A percentile compares a stretch with the other conserved stretches of the same genome.
Evolutionary conservation across 371 early-diverging fungal genomes (phyloP).

Genomic region (Astathelohania contejeani): DNA sequence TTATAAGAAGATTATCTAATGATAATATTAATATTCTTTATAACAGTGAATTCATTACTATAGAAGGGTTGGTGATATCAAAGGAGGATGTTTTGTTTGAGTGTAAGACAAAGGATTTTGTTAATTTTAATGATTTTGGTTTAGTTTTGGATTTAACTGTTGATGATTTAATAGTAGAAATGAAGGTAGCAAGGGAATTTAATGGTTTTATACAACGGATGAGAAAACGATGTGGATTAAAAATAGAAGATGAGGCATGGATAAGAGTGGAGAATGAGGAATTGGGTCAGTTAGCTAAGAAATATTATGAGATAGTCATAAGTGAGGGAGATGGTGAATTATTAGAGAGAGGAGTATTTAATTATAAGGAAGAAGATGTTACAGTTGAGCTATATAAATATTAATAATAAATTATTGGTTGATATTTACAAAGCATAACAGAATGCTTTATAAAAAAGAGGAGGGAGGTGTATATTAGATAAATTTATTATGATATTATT

Average conservation of each 20-base stretch:
- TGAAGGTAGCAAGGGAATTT: conserved; percentile 45
- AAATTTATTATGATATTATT: too few species aligned
- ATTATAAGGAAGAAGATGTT: too few species aligned
- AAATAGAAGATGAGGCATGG: conserved; percentile 26
- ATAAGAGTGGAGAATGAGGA: background rate
- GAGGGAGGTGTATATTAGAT: too few species aligned
- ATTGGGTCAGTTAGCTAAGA: too few species aligned
- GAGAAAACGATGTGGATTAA: conserved; percentile 39
- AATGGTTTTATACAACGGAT: conserved; percentile 48
- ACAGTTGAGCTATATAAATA: too few species aligned
- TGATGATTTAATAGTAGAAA: conserved; percentile 27
- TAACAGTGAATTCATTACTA: background rate
- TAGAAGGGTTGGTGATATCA: conserved; percentile 11
- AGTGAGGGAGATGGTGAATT: too few species aligned
- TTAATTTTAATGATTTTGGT: conserved; percentile 25
- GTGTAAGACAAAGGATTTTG: conserved; percentile 8
- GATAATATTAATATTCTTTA: conserved; percentile 16
- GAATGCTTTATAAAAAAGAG: too few species aligned
- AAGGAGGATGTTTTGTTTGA: conserved; percentile 34
- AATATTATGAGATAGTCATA: too few species aligned
- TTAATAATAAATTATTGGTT: too few species aligned
- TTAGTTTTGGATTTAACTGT: conserved; percentile 35
- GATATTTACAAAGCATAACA: too few species aligned
- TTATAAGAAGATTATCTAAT: conserved; percentile 18
- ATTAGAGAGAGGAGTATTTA: too few species aligned